Conservation (phyloP, 306 rosid genomes). For the Vicia villosa region DNA sequence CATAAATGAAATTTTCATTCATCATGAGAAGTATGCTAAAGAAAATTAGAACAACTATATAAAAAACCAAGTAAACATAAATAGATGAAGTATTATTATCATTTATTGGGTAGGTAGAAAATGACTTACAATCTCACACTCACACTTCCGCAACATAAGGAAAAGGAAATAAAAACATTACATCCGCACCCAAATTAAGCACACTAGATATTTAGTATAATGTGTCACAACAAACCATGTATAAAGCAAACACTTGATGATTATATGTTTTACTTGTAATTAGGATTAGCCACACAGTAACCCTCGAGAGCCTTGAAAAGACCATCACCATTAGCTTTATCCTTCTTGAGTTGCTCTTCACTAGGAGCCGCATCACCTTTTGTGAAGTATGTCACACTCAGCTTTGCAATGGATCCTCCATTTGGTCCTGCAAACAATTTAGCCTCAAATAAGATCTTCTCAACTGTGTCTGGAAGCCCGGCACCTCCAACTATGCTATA, state of each 20-base stretch:
- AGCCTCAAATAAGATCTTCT: conserved; percentile 39
- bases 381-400: conserved; percentile 9
- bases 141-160: not conserved
- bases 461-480: conserved; percentile 31
- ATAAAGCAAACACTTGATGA: not conserved
- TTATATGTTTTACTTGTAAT: conserved; percentile 25
- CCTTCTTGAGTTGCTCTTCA: conserved; percentile 35
- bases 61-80: no score
- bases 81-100: no score
- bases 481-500: conserved; percentile 47
- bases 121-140: not conserved
- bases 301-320: conserved; percentile 49
- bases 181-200: conserved; percentile 17
- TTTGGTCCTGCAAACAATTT: conserved; percentile 32
- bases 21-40: no score
- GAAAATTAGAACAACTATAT: no score
- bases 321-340: conserved; percentile 42
- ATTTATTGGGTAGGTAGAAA: not conserved
- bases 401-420: conserved; percentile 46
- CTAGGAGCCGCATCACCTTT: conserved; percentile 35
- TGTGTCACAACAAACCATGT: not conserved
- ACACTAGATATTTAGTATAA: not conserved
- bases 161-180: not conserved
- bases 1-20: no score
- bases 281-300: conserved; percentile 43